Percentiles rank a stretch among this genome's conserved stretches.
Conservation (phyloP, 306 rosid genomes). For the Ochetophila trinervis region DNA sequence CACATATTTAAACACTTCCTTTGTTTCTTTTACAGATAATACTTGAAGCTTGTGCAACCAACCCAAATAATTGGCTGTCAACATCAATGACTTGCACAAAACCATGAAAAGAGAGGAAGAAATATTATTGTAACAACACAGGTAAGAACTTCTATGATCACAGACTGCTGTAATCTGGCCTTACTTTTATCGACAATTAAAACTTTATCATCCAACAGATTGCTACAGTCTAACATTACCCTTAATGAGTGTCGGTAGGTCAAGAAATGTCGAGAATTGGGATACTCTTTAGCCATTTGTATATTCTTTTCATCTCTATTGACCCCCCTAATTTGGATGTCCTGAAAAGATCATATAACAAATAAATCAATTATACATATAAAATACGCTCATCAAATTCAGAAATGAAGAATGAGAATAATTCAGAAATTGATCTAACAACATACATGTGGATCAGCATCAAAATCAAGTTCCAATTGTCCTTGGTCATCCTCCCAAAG, state of each 20-base stretch:
- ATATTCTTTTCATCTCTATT: conserved; percentile 91
- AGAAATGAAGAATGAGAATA: not conserved
- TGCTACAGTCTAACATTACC: conserved; percentile 38
- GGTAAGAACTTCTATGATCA: not conserved
- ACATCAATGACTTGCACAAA: not conserved
- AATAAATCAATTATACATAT: conserved; percentile 10
- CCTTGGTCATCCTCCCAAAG: conserved; percentile 99
- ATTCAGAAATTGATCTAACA: not conserved
- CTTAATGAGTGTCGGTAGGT: conserved; percentile 90
- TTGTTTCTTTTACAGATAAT: not conserved
- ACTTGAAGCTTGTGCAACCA: not conserved
- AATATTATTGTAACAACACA: not conserved
- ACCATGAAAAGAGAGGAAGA: not conserved
- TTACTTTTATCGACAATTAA: not conserved
- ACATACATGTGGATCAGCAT: conserved; percentile 76
- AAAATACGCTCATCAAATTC: not conserved
- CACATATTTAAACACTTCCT: not conserved
- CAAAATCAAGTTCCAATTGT: conserved; percentile 87
- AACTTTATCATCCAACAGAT: not conserved
- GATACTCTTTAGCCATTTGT: conserved; percentile 77
- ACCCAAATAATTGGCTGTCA: not conserved
- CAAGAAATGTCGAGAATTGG: conserved; percentile 84
- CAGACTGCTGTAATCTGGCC: too few relatives aligned
- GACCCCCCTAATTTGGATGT: conserved; percentile 92
- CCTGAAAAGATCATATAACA: conserved; percentile 42